Conservation (phyloP, 495 filamentous ascomycete species). For the Xylaria cubensis region DNA sequence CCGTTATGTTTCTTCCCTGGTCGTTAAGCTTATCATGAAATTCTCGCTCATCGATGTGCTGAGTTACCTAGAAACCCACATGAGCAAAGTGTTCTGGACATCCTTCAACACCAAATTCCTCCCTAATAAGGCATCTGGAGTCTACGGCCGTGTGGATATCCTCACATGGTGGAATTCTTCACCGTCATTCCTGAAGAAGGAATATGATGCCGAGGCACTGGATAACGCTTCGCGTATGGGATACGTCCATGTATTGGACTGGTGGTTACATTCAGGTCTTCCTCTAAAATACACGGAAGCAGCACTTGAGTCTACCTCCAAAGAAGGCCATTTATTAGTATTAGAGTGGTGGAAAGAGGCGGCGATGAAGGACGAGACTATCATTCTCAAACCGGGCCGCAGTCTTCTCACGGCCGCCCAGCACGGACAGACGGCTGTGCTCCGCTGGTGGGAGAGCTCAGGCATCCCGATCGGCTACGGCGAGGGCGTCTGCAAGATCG, state of each 20-base stretch:
- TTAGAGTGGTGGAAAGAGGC: slow-evolving; percentile 90
- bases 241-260: slow-evolving; percentile 83
- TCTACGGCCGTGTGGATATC: slow-evolving; percentile 84
- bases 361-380: slow-evolving; percentile 47
- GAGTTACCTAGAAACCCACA: slow-evolving; percentile 76
- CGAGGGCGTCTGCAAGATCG: slow-evolving; percentile 80
- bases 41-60: slow-evolving; percentile 83
- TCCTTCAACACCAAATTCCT: slow-evolving; percentile 82
- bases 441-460: slow-evolving; percentile 84
- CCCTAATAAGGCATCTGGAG: slow-evolving; percentile 82
- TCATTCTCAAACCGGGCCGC: slow-evolving; percentile 75
- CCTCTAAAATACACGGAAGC: slow-evolving; percentile 82
- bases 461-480: slow-evolving; percentile 75
- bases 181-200: slow-evolving; percentile 77
- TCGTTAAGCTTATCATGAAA: slow-evolving; percentile 88
- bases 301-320: slow-evolving; percentile 84
- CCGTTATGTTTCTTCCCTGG: slow-evolving; percentile 76
- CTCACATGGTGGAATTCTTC: slow-evolving; percentile 84
- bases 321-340: slow-evolving; percentile 80
- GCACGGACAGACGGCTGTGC: slow-evolving; percentile 70
- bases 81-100: slow-evolving; percentile 80
- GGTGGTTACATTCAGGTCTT: slow-evolving; percentile 86
- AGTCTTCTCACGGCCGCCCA: slow-evolving; percentile 81
- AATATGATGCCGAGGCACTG: slow-evolving; percentile 76
- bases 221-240: slow-evolving; percentile 85